Evolutionary conservation across 306 rosid species (phyloP).

Genomic region (Hippophae gyantsensis): DNA sequence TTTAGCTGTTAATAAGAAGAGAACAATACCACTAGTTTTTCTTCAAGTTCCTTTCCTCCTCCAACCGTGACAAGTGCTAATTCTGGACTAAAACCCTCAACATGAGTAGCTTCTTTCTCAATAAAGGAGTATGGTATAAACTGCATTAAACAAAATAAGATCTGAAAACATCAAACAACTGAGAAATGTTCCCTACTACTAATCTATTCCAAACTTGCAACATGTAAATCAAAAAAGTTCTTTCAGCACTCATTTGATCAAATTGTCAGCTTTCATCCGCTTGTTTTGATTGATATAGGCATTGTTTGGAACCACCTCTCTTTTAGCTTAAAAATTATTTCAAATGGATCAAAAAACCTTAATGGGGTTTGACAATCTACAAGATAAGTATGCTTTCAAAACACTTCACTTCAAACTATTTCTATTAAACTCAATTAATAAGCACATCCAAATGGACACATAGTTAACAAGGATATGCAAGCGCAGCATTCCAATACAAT

Average conservation of each 20-base stretch:
- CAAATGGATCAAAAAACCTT: too few relatives aligned
- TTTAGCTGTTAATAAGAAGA: slow-evolving; percentile 3
- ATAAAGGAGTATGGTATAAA: slow-evolving; percentile 90
- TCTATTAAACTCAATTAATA: too few relatives aligned
- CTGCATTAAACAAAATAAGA: slow-evolving; percentile 31
- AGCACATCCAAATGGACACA: too few relatives aligned
- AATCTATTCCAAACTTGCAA: background rate
- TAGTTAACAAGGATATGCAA: too few relatives aligned
- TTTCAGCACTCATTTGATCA: background rate
- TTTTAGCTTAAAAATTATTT: too few relatives aligned
- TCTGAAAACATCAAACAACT: slow-evolving; percentile 13
- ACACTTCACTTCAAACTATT: too few relatives aligned
- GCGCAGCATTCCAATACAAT: background rate
- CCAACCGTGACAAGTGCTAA: slow-evolving; percentile 86
- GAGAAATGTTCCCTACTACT: background rate
- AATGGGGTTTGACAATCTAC: too few relatives aligned
- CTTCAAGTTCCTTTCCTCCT: slow-evolving; percentile 98
- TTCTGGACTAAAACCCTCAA: slow-evolving; percentile 96
- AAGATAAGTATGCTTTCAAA: too few relatives aligned
- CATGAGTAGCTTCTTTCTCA: slow-evolving; percentile 98
- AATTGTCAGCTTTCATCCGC: background rate
- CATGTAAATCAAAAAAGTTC: background rate
- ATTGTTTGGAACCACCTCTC: too few relatives aligned
- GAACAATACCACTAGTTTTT: slow-evolving; percentile 76
- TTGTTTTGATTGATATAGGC: too few relatives aligned